Conservation (phyloP, 2,329 filamentous ascomycete genomes). For the Plectosphaerella sp. region DNA sequence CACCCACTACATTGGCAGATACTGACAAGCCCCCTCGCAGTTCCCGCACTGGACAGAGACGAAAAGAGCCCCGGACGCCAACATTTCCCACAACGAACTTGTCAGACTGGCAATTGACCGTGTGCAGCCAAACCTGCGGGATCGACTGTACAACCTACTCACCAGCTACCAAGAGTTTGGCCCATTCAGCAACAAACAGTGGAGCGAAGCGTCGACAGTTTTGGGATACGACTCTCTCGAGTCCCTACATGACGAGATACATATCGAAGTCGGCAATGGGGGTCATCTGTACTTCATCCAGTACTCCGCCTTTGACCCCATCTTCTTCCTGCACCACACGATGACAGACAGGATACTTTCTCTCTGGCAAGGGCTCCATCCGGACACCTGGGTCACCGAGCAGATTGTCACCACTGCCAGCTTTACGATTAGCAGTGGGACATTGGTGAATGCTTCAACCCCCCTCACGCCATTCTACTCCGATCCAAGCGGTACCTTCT, state of each 20-base stretch:
- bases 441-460: slow-evolving; percentile 50
- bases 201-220: slow-evolving; percentile 42
- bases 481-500: slow-evolving; percentile 54
- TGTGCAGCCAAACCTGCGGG: slow-evolving; percentile 50
- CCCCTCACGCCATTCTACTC: slow-evolving; percentile 65
- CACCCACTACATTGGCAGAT: neutral
- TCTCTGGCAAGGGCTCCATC: slow-evolving; percentile 73
- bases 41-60: slow-evolving; percentile 58
- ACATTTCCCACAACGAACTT: slow-evolving; percentile 53
- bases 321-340: slow-evolving; percentile 73
- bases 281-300: slow-evolving; percentile 69
- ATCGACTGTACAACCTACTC: slow-evolving; percentile 63
- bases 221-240: slow-evolving; percentile 60
- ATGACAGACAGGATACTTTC: slow-evolving; percentile 73
- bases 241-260: slow-evolving; percentile 59
- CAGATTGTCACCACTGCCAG: slow-evolving; percentile 51
- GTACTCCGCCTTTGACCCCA: slow-evolving; percentile 73
- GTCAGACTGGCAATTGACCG: slow-evolving; percentile 48
- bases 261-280: slow-evolving; percentile 51
- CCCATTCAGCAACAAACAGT: slow-evolving; percentile 65
- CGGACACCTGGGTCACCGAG: slow-evolving; percentile 59
- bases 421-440: slow-evolving; percentile 53
- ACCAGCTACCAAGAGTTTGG: slow-evolving; percentile 64
- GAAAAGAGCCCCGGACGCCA: slow-evolving; percentile 46
- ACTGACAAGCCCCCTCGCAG: slow-evolving; percentile 24